Evolutionary conservation across 306 rosid species (phyloP).

Genomic region (Rubus parviflorus): DNA sequence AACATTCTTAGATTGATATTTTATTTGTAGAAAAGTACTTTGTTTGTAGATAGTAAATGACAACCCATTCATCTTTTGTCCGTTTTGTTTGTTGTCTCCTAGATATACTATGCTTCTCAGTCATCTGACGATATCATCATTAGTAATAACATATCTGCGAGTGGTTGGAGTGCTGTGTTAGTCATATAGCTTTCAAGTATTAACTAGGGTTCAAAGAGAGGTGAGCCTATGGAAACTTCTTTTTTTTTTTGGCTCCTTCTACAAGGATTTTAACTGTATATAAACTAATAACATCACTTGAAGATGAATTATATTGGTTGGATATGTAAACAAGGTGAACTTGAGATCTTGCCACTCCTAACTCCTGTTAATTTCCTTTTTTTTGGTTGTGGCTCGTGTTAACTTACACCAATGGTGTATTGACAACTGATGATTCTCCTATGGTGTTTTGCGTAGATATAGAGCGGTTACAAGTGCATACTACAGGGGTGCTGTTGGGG

Average conservation of each 20-base stretch:
- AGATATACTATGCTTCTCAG: background rate
- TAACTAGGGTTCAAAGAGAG: background rate
- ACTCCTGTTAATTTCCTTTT: background rate
- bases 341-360: background rate
- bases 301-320: background rate
- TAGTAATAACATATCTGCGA: too few species aligned
- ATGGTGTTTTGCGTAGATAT: conserved; percentile 53
- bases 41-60: background rate
- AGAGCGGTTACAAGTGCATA: conserved; percentile 97
- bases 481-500: conserved; percentile 97
- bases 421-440: conserved; percentile 13
- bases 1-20: background rate
- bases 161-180: background rate
- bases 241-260: background rate
- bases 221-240: background rate
- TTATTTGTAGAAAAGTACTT: background rate
- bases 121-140: background rate
- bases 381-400: background rate
- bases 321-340: background rate
- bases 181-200: background rate
- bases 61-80: background rate
- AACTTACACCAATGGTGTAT: background rate
- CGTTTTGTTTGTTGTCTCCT: background rate
- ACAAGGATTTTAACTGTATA: background rate
- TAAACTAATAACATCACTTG: background rate